Conservation (phyloP, 352 stramenopile species). For the Phytopythium sindhum region DNA sequence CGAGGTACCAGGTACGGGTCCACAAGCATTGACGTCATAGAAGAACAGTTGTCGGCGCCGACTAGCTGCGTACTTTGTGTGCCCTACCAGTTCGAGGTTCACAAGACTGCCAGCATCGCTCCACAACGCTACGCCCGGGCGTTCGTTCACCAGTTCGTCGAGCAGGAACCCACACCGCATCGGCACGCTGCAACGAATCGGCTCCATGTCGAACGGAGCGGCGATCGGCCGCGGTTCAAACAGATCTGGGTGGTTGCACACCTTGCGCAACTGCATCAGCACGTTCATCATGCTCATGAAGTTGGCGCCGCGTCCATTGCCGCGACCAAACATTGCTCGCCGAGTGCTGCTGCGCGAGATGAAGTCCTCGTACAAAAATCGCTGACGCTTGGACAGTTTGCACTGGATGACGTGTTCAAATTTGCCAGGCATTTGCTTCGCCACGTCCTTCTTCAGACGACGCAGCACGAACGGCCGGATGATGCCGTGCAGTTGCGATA, state of each 20-base stretch:
- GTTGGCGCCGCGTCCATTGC: conserved; percentile 81
- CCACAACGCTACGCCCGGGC: conserved; percentile 37
- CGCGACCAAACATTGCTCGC: conserved; percentile 83
- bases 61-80: conserved; percentile 25
- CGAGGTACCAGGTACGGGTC: conserved; percentile 23
- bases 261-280: conserved; percentile 98
- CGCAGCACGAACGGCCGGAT: conserved; percentile 98
- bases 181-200: conserved; percentile 26
- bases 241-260: conserved; percentile 98
- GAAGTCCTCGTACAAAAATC: conserved; percentile 98
- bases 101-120: conserved; percentile 26
- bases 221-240: conserved; percentile 96
- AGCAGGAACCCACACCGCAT: conserved; percentile 43
- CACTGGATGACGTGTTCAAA: conserved; percentile 97
- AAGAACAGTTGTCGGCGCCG: conserved; percentile 38
- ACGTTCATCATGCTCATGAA: conserved; percentile 99
- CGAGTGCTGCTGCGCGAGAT: conserved; percentile 94
- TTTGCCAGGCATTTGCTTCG: conserved; percentile 96
- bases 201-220: conserved; percentile 90
- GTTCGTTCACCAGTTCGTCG: conserved; percentile 36
- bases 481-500: conserved; percentile 95
- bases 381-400: conserved; percentile 93
- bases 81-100: conserved; percentile 34
- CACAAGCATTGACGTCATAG: conserved; percentile 36
- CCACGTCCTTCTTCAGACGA: conserved; percentile 97